Conservation (phyloP, 2,329 filamentous ascomycete genomes). For the Colletotrichum orchidophilum region DNA sequence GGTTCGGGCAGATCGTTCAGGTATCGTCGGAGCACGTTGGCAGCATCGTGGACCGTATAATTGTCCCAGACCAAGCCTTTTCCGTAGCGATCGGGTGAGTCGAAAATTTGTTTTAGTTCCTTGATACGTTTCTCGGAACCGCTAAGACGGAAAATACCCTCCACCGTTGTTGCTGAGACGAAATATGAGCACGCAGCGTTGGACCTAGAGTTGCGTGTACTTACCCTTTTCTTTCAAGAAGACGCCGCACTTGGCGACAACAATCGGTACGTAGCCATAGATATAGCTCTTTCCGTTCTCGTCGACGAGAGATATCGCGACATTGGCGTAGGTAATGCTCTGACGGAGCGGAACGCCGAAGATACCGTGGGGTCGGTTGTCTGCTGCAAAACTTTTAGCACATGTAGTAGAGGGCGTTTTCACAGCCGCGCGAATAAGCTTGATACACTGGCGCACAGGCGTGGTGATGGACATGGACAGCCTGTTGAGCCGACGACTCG, state of each 20-base stretch:
- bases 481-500: slow-evolving; percentile 19
- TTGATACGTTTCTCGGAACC: slow-evolving; percentile 99
- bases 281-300: slow-evolving; percentile 95
- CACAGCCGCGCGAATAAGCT: slow-evolving; percentile 24
- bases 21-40: slow-evolving; percentile 94
- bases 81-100: slow-evolving; percentile 93
- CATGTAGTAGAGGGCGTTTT: slow-evolving; percentile 34
- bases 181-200: slow-evolving; percentile 36
- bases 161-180: slow-evolving; percentile 83
- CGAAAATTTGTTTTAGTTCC: slow-evolving; percentile 89
- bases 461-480: slow-evolving; percentile 23
- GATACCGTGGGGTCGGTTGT: slow-evolving; percentile 74
- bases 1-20: slow-evolving; percentile 96
- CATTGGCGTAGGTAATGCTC: slow-evolving; percentile 97
- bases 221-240: slow-evolving; percentile 97
- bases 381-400: slow-evolving; percentile 43
- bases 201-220: slow-evolving; percentile 40
- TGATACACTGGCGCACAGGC: slow-evolving; percentile 31
- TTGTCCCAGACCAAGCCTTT: slow-evolving; percentile 98
- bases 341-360: slow-evolving; percentile 93
- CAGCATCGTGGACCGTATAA: slow-evolving; percentile 97
- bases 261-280: slow-evolving; percentile 97
- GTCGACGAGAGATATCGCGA: slow-evolving; percentile 95
- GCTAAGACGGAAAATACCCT: slow-evolving; percentile 95
- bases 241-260: slow-evolving; percentile 97